Conservation (phyloP, 2,329 filamentous ascomycete genomes). For the Ophiocordyceps camponoti-saundersi region DNA sequence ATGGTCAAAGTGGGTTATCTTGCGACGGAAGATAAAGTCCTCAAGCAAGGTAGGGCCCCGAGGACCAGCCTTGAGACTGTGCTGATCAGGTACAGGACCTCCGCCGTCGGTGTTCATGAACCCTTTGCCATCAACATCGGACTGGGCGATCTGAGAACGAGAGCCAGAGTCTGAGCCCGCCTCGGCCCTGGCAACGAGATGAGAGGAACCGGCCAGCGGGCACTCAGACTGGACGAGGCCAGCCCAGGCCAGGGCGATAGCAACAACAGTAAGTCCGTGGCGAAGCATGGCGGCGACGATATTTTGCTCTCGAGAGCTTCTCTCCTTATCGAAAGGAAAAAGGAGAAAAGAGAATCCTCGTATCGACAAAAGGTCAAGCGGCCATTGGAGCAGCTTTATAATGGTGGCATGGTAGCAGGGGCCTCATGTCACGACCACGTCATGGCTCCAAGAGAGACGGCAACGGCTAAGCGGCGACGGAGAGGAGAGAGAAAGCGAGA, state of each 20-base stretch:
- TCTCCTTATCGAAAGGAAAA: no score
- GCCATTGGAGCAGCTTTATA: no score
- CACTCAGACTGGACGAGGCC: slow-evolving; percentile 13
- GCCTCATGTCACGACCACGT: no score
- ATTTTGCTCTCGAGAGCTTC: not conserved
- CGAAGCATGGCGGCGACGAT: not conserved
- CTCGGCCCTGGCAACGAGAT: slow-evolving; percentile 10
- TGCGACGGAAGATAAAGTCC: slow-evolving; percentile 57
- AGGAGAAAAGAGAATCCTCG: no score
- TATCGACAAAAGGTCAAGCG: no score
- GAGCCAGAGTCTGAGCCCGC: slow-evolving; percentile 7
- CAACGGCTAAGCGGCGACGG: not conserved
- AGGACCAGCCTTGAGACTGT: slow-evolving; percentile 47
- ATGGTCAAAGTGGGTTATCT: slow-evolving; percentile 55
- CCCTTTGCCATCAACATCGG: slow-evolving; percentile 33
- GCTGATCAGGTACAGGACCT: slow-evolving; percentile 49
- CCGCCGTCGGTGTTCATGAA: slow-evolving; percentile 52
- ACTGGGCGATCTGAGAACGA: slow-evolving; percentile 14
- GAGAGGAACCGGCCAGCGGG: slow-evolving; percentile 14
- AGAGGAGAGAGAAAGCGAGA: not conserved
- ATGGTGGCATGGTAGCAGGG: no score
- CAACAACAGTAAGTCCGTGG: slow-evolving; percentile 1
- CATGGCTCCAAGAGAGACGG: not conserved
- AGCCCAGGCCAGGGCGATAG: slow-evolving; percentile 10
- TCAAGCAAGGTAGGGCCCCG: slow-evolving; percentile 53